A percentile compares a stretch with the other conserved stretches of the same genome.
phyloP scores from a whole-genome alignment of 768 basidiomycete genomes.

The Russula vinacea region DNA sequence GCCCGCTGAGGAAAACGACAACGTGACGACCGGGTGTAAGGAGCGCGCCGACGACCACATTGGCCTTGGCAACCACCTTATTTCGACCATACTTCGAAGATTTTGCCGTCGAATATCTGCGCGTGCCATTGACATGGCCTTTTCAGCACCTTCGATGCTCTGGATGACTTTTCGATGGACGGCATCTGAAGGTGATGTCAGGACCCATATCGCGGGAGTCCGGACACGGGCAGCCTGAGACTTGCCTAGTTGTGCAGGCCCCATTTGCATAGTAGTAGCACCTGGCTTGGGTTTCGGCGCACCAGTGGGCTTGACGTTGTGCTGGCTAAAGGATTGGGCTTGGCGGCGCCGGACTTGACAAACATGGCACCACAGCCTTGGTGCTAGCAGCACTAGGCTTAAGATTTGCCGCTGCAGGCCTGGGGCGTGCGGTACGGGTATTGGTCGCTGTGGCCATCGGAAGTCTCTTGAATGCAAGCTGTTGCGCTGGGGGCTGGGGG shows the following conservation, averaged over 20 bases:
- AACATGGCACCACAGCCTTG: not conserved
- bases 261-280: not conserved
- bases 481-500: too few species aligned
- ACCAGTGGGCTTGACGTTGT: not conserved
- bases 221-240: too few species aligned
- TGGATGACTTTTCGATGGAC: not conserved
- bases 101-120: not conserved
- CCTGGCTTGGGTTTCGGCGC: not conserved
- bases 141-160: conserved; percentile 15
- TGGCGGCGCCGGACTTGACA: not conserved
- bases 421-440: too few species aligned
- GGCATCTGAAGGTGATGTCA: conserved; percentile 1
- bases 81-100: conserved; percentile 7
- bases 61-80: conserved; percentile 14
- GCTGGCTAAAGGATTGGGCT: too few species aligned
- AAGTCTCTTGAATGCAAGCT: too few species aligned
- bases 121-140: conserved; percentile 8
- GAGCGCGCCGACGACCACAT: conserved; percentile 11
- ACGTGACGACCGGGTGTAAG: conserved; percentile 17
- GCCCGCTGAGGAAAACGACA: conserved; percentile 10
- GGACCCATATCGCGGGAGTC: not conserved
- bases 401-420: too few species aligned
- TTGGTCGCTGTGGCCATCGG: too few species aligned
- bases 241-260: conserved; percentile 1
- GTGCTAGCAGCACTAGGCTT: not conserved